Conservation (phyloP, 2,329 filamentous ascomycete species). For the Bertia moriformis region DNA sequence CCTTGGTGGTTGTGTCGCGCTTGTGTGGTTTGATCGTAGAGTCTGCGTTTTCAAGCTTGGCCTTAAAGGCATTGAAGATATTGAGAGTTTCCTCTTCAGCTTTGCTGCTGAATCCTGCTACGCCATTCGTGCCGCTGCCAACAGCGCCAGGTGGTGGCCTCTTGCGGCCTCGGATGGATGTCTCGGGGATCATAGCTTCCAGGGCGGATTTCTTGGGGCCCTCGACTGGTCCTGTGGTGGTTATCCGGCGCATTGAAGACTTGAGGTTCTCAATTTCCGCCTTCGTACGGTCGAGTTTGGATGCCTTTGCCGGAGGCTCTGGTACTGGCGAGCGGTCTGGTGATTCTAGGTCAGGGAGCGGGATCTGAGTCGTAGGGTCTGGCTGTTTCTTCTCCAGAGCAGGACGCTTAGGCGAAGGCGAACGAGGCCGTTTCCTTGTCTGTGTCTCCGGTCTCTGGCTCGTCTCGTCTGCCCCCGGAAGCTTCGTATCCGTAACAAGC, state of each 20-base stretch:
- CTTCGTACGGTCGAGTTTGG: constrained; percentile 8
- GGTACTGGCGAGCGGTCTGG: constrained; percentile 16
- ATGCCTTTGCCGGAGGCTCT: constrained; percentile 8
- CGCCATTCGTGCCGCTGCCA: constrained; percentile 12
- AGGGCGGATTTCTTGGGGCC: constrained; percentile 25
- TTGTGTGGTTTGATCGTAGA: constrained; percentile 4
- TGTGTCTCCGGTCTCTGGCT: constrained; percentile 3
- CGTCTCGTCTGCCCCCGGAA: constrained; percentile 5
- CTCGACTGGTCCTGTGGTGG: constrained; percentile 14
- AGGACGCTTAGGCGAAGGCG: constrained; percentile 14
- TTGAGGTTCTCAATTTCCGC: constrained; percentile 8
- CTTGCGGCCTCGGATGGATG: constrained; percentile 26
- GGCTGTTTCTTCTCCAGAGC: constrained; percentile 19
- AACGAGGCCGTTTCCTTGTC: constrained; percentile 13
- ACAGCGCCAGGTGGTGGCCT: constrained; percentile 19
- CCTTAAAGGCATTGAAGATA: constrained; percentile 43
- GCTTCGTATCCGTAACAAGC: constrained; percentile 18
- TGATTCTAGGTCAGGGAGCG: constrained; percentile 24
- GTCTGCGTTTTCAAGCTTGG: constrained; percentile 29
- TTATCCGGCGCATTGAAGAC: constrained; percentile 26
- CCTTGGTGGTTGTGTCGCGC: background rate
- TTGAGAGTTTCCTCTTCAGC: constrained; percentile 31
- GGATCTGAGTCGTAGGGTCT: constrained; percentile 24
- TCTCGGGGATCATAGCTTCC: constrained; percentile 29
- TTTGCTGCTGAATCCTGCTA: constrained; percentile 19